These are phyloP conservation scores for Anastatica hierochuntica DNA, from an alignment of 345 rosid species.

Conservation along the genomic window DNA sequence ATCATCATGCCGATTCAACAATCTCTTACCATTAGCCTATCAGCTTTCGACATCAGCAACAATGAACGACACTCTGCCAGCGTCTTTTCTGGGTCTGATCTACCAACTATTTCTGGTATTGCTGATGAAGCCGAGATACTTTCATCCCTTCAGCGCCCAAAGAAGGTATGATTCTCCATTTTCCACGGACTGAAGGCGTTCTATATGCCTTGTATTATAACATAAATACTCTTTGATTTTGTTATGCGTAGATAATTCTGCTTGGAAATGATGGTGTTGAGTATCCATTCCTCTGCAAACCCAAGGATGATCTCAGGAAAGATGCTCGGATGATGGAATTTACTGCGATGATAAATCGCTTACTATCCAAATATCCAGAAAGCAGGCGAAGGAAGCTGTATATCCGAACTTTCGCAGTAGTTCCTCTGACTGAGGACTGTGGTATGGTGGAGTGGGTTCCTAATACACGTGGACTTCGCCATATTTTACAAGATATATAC, in stretches of 20 bases:
- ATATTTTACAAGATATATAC: slow-evolving; percentile 85
- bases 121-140: slow-evolving; percentile 97
- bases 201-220: background rate
- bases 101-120: slow-evolving; percentile 81
- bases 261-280: slow-evolving; percentile 91
- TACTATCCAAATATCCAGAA: slow-evolving; percentile 87
- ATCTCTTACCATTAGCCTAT: slow-evolving; percentile 81
- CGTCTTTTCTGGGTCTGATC: slow-evolving; percentile 66
- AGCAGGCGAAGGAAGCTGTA: slow-evolving; percentile 90
- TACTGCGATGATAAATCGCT: slow-evolving; percentile 89
- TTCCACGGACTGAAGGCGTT: background rate
- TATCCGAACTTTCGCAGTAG: slow-evolving; percentile 88
- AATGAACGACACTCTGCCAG: slow-evolving; percentile 42
- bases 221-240: slow-evolving; percentile 8
- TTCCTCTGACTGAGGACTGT: slow-evolving; percentile 96
- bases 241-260: slow-evolving; percentile 53
- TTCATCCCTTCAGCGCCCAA: slow-evolving; percentile 91
- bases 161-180: slow-evolving; percentile 43
- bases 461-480: slow-evolving; percentile 88
- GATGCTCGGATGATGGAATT: slow-evolving; percentile 99
- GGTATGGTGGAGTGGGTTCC: slow-evolving; percentile 99
- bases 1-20: slow-evolving; percentile 89
- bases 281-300: slow-evolving; percentile 95
- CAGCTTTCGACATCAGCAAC: slow-evolving; percentile 43
- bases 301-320: slow-evolving; percentile 95